Base-by-base conservation (phyloP, 345 rosid genomes). In the Cochlearia excelsa region DNA sequence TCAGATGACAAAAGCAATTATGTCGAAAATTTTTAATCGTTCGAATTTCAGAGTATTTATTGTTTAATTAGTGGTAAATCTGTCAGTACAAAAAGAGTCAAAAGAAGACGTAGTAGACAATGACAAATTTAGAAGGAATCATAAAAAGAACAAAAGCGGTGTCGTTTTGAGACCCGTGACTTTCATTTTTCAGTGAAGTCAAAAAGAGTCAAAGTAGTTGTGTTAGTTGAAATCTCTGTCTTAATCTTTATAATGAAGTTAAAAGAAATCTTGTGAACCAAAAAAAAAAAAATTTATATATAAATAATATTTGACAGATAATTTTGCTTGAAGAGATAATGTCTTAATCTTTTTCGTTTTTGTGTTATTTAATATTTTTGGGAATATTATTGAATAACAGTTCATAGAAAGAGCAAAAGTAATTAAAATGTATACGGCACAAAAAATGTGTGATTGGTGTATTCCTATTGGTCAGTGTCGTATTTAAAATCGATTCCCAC, bases 161-260 rank as follows among this genome's bases (percentile, higher is more conserved):
- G 69, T 57, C 65, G 61, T 57, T 30, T 70, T 44, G 51, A 9
- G 61, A 65, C 66, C 66, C 75, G 70, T 71, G 70, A 71, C 73
- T 39, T 45, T 63, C 16, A 31, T 34, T 41, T 6, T 47, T 54
- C 52, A 16, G 34, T 41, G 54, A 31, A 30, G 60, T 51, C 65
- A 68, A 46, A 68, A 46, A 5, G 39, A 69, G 51, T 61, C 54
- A 71, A 59, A 57, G 26, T 26, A 57, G 59, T 45, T 57, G 60
- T 70, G 65, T 57, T 64, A 35, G 38, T 50, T 63, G 42, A 45
- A 43, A 57, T 63, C 41, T 50, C 2, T 63, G 69, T 71, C 70
- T 40, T 64, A 52, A 52, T 64, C 61, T 51, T 70, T 65, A 69
- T 27, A 47, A 46, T 41, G 63, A 61, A 61, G 40, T 7, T 54